A percentile compares a stretch with the other conserved stretches of the same genome.
Conservation (phyloP, 2,329 filamentous ascomycete genomes). For the Pestalotiopsis sp. region DNA sequence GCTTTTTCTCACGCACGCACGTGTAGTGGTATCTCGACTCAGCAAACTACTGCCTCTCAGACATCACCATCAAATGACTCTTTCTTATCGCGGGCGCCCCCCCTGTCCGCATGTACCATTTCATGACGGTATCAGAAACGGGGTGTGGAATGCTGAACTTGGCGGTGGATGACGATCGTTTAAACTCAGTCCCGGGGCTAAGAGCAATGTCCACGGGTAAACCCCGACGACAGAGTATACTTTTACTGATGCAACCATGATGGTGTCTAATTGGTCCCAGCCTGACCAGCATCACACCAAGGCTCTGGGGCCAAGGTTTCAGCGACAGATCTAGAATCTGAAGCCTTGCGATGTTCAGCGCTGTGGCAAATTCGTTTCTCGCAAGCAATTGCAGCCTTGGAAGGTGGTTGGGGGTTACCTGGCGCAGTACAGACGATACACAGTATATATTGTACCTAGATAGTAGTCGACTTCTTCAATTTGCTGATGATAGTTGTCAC, state of each 20-base stretch:
- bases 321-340: background rate
- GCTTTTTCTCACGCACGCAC: background rate
- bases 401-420: no score
- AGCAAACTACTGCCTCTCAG: background rate
- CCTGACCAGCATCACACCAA: background rate
- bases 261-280: background rate
- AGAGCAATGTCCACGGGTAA: background rate
- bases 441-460: no score
- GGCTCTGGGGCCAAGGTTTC: background rate
- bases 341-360: background rate
- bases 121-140: background rate
- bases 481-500: no score
- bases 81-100: background rate
- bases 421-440: no score
- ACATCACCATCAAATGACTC: background rate
- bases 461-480: no score
- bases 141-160: background rate
- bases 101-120: background rate
- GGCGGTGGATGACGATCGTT: background rate
- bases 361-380: background rate
- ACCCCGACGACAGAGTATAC: background rate
- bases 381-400: background rate
- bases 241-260: background rate
- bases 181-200: slow-evolving; percentile 5
- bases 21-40: background rate